Conservation (phyloP, 1,284 basidiomycete species). For the Schizopora paradoxa region DNA sequence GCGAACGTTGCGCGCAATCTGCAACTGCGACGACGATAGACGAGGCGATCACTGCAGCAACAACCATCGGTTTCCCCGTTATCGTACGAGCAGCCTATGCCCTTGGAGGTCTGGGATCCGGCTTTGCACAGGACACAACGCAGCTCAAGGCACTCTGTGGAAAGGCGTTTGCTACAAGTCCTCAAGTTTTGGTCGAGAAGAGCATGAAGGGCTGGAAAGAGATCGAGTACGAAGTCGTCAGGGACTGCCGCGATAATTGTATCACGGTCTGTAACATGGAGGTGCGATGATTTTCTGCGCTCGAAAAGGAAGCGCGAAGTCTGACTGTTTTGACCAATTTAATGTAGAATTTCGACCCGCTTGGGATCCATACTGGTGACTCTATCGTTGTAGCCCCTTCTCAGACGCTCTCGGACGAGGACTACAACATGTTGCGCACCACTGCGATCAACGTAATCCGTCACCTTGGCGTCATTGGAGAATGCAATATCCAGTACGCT, state of each 20-base stretch:
- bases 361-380: constrained; percentile 98
- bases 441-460: constrained; percentile 98
- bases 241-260: constrained; percentile 95
- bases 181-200: constrained; percentile 96
- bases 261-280: constrained; percentile 99
- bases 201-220: constrained; percentile 99
- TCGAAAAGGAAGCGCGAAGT: not conserved
- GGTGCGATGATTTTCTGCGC: constrained; percentile 44
- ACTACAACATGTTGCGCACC: constrained; percentile 98
- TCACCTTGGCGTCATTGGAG: constrained; percentile 94
- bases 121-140: constrained; percentile 87
- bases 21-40: constrained; percentile 98
- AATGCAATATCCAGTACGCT: constrained; percentile 99
- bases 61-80: constrained; percentile 90
- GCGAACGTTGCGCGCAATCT: constrained; percentile 95
- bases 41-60: constrained; percentile 84
- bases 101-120: constrained; percentile 90
- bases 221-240: constrained; percentile 99
- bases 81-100: constrained; percentile 97
- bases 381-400: constrained; percentile 99
- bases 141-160: constrained; percentile 85
- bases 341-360: constrained; percentile 90
- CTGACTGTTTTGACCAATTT: constrained; percentile 3
- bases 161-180: constrained; percentile 95
- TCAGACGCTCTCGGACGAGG: constrained; percentile 94